Conservation (phyloP, 257 asterid genomes). For the Penstemon barbatus region DNA sequence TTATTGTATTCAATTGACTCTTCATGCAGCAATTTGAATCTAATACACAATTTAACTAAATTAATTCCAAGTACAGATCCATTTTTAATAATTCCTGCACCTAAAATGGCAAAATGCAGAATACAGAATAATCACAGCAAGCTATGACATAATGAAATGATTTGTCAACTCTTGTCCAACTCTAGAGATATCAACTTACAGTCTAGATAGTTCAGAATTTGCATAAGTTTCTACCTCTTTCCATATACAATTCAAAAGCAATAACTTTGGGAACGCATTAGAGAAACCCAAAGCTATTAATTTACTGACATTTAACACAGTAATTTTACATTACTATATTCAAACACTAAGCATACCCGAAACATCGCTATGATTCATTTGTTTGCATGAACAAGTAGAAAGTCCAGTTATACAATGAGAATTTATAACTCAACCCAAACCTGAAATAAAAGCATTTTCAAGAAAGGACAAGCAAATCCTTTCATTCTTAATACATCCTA, state of each 20-base stretch:
- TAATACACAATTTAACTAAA: slow-evolving; percentile 34
- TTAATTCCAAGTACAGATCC: slow-evolving; percentile 24
- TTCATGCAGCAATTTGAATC: slow-evolving; percentile 89
- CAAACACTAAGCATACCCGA: neutral
- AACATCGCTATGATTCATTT: too few relatives aligned
- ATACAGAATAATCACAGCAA: slow-evolving; percentile 9
- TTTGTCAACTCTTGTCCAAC: slow-evolving; percentile 12
- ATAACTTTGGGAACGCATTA: neutral
- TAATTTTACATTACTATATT: slow-evolving; percentile 14
- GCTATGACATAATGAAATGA: slow-evolving; percentile 12
- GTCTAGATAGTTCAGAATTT: slow-evolving; percentile 14
- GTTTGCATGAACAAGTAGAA: slow-evolving; percentile 7
- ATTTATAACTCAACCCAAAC: slow-evolving; percentile 12
- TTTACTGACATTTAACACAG: neutral
- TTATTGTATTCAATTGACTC: slow-evolving; percentile 78
- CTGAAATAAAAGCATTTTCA: neutral
- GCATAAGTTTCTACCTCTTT: slow-evolving; percentile 2
- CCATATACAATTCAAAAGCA: slow-evolving; percentile 4
- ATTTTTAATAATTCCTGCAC: slow-evolving; percentile 14
- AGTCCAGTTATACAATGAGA: neutral
- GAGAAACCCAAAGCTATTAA: neutral
- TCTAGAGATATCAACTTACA: slow-evolving; percentile 16
- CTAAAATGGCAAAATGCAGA: slow-evolving; percentile 10
- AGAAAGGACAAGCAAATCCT: slow-evolving; percentile 10
- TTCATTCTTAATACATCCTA: slow-evolving; percentile 14